Conservation (phyloP, 345 rosid species). For the Cochlearia excelsa region DNA sequence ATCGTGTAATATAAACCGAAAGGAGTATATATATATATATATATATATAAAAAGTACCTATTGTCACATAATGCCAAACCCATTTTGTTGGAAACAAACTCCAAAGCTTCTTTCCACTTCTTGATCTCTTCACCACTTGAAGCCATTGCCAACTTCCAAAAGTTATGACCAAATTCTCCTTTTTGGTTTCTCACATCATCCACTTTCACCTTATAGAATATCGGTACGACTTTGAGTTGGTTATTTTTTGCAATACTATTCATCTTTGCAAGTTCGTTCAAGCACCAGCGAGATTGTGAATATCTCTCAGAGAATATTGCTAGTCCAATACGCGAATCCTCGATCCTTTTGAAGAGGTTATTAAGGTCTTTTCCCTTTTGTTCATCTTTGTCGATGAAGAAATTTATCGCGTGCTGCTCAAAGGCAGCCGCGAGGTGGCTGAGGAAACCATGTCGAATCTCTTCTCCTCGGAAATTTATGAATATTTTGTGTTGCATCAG, state of each 20-base stretch:
- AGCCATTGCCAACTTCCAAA: slow-evolving; percentile 11
- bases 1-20: no score
- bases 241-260: background rate
- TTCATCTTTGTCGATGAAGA: slow-evolving; percentile 12
- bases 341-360: slow-evolving; percentile 8
- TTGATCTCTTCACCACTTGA: slow-evolving; percentile 14
- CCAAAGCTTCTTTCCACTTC: background rate
- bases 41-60: background rate
- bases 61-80: slow-evolving; percentile 3
- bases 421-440: slow-evolving; percentile 20
- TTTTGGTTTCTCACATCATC: slow-evolving; percentile 7
- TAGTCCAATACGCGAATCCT: background rate
- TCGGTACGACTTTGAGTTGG: background rate
- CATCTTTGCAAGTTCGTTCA: slow-evolving; percentile 13
- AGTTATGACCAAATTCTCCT: slow-evolving; percentile 1
- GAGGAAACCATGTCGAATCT: slow-evolving; percentile 10
- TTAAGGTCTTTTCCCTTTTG: slow-evolving; percentile 12
- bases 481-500: background rate
- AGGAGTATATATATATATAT: no score
- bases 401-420: background rate
- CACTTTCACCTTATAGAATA: slow-evolving; percentile 15
- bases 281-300: slow-evolving; percentile 2
- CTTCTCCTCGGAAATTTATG: slow-evolving; percentile 15
- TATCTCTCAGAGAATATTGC: slow-evolving; percentile 8
- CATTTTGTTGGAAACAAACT: slow-evolving; percentile 3